Evolutionary conservation across 208 protist genomes (phyloP), one percentile per base, ranked within the genome.

Genomic region (Acanthamoeba culbertsoni): DNA sequence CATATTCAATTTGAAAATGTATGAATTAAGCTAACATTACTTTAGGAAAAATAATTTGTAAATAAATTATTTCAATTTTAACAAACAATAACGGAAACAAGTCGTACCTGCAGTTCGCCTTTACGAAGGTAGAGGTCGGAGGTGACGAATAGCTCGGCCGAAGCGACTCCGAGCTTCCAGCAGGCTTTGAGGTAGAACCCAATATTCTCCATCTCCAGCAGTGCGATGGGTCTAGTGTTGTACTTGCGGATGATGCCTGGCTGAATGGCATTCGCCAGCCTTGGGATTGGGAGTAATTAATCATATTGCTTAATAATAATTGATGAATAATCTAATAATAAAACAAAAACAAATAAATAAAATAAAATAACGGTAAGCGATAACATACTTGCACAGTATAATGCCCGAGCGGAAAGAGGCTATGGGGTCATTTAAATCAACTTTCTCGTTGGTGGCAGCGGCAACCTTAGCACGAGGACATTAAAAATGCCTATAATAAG

Each of bases 181-280:
- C 94, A 95, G 33, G 94, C 94, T n/a, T 94, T 93, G 8, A 95
- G 33, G 37, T 95, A 95, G 26, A 94, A 46, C n/a, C 75, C 75
- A 4, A 95, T 94, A 51, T 95, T 95, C 20, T 95, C 94, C 35
- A 95, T 94, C 31, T 95, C 65, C 26, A 95, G 79, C 28, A 95
- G 82, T 8, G 94, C 37, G 42, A 94, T 93, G n/a, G 63, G 55
- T 23, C 53, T 55, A 5, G 55, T 57, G 93, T 95, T 95, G 5
- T 88, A 71, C 71, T 94, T 94, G 28, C 93, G 86, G 2, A 95
- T 94, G 16, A 93, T 95, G 16, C 57, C 93, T 4, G 94, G 94
- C 1, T 86, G 48, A 1, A 95, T 57, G 7, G 93, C 33, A 40
- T 95, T 95, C 1, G 93, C 90, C 35, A 95, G 43, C 42, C 82